A percentile compares a stretch with the other conserved stretches of the same genome.
phyloP scores from a whole-genome alignment of 176 grass and related monocot genomes.

The Microstegium vimineum region DNA sequence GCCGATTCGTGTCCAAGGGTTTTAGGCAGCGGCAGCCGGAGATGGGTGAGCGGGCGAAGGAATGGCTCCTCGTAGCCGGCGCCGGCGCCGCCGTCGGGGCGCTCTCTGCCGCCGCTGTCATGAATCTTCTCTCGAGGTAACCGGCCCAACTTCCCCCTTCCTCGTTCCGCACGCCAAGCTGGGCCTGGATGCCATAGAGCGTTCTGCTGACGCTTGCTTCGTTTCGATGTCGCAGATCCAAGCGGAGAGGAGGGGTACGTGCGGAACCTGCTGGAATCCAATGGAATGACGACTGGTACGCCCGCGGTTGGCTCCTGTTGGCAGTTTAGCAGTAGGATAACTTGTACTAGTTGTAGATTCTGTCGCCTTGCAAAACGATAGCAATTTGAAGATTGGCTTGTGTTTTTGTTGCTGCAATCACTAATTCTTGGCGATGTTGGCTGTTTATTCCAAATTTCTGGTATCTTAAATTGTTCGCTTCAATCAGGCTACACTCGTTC shows the following conservation, averaged over 20 bases:
- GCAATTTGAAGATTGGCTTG: background rate
- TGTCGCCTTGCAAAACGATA: background rate
- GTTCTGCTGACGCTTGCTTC: background rate
- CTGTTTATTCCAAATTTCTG: background rate
- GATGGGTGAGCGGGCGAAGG: slow-evolving; percentile 57
- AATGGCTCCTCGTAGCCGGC: slow-evolving; percentile 52
- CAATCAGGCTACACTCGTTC: slow-evolving; percentile 16
- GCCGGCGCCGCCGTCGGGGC: slow-evolving; percentile 51
- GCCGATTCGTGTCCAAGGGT: background rate
- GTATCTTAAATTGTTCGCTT: background rate
- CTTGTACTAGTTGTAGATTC: background rate
- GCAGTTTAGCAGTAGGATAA: background rate
- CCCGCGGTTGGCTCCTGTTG: background rate
- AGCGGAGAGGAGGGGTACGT: slow-evolving; percentile 33
- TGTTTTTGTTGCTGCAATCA: background rate
- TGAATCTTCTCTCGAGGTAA: slow-evolving; percentile 54
- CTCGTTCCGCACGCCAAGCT: background rate
- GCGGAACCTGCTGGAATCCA: slow-evolving; percentile 30
- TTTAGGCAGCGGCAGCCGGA: slow-evolving; percentile 15
- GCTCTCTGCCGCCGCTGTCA: slow-evolving; percentile 42
- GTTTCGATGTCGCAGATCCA: slow-evolving; percentile 18
- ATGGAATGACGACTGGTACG: background rate
- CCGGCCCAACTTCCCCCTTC: background rate
- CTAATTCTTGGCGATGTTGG: background rate
- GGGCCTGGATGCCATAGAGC: background rate